phyloP scores from a whole-genome alignment of 306 rosid species.

The Castanea crenata region DNA sequence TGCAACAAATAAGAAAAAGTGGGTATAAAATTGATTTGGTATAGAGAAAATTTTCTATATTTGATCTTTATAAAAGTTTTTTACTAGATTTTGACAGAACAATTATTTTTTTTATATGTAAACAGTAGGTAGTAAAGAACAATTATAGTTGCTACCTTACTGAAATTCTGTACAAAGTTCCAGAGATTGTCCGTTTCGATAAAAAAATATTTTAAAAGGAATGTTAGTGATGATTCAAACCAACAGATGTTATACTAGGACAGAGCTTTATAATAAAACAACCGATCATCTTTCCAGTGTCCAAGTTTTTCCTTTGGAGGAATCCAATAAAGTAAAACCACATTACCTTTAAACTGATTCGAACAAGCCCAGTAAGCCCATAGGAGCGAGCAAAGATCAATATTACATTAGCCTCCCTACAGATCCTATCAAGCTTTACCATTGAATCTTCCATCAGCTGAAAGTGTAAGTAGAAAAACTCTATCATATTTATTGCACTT shows the following conservation, averaged over 20 bases:
- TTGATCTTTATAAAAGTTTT: constrained; percentile 1
- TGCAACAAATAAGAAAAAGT: constrained; percentile 35
- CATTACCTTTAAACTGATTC: constrained; percentile 87
- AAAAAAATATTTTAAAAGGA: constrained; percentile 4
- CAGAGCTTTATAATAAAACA: not conserved
- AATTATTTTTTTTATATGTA: not conserved
- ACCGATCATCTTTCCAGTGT: not conserved
- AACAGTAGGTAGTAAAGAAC: not conserved
- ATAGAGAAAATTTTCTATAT: constrained; percentile 8
- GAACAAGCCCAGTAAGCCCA: constrained; percentile 90
- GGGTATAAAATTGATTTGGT: constrained; percentile 18
- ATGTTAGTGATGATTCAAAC: constrained; percentile 8
- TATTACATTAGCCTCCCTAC: constrained; percentile 78
- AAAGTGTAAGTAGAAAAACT: constrained; percentile 25
- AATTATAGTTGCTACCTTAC: constrained; percentile 1
- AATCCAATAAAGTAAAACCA: not conserved
- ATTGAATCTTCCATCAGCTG: constrained; percentile 84
- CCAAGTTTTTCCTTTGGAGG: not conserved
- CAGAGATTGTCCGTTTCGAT: not conserved
- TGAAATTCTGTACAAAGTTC: constrained; percentile 3
- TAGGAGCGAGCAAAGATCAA: constrained; percentile 91
- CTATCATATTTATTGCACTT: constrained; percentile 24
- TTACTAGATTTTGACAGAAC: constrained; percentile 2
- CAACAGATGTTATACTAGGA: not conserved
- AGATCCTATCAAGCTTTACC: constrained; percentile 88